Evolutionary conservation across 2,329 filamentous ascomycete species (phyloP).

Genomic region (Malbranchea cinnamomea): DNA sequence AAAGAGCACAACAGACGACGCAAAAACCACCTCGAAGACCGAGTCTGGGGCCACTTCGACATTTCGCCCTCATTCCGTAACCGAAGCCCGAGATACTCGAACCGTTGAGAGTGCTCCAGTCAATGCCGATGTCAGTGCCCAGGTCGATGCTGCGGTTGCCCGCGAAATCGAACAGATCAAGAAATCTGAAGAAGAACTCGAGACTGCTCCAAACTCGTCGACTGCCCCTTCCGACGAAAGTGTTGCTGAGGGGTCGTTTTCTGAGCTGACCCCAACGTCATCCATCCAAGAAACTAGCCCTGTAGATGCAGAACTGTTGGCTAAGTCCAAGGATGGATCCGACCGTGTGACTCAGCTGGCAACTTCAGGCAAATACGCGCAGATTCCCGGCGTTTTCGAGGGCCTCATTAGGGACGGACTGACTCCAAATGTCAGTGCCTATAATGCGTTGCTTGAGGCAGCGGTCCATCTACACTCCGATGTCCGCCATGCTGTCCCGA

Average conservation of each 20-base stretch:
- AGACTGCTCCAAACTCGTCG: constrained; percentile 20
- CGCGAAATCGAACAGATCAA: constrained; percentile 52
- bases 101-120: constrained; percentile 36
- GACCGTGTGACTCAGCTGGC: constrained; percentile 64
- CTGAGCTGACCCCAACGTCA: constrained; percentile 13
- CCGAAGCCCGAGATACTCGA: constrained; percentile 47
- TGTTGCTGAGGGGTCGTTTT: constrained; percentile 10
- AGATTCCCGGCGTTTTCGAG: constrained; percentile 86
- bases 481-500: constrained; percentile 71
- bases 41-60: constrained; percentile 8
- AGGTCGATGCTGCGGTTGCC: constrained; percentile 73
- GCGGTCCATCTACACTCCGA: constrained; percentile 68
- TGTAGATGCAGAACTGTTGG: constrained; percentile 31
- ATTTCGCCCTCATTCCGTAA: constrained; percentile 36
- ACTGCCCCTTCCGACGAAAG: constrained; percentile 14
- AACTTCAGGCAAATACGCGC: constrained; percentile 57
- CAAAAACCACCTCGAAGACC: constrained; percentile 11
- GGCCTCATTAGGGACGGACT: constrained; percentile 71
- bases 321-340: constrained; percentile 49
- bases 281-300: constrained; percentile 23
- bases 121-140: constrained; percentile 44
- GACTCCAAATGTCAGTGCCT: constrained; percentile 68
- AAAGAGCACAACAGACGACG: constrained; percentile 27
- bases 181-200: constrained; percentile 34
- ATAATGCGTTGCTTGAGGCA: constrained; percentile 77